A percentile compares a stretch with the other conserved stretches of the same genome.
These are phyloP conservation scores for Tetradesmus obliquus DNA, from an alignment of 139 green algal species.

Conservation along the genomic window DNA sequence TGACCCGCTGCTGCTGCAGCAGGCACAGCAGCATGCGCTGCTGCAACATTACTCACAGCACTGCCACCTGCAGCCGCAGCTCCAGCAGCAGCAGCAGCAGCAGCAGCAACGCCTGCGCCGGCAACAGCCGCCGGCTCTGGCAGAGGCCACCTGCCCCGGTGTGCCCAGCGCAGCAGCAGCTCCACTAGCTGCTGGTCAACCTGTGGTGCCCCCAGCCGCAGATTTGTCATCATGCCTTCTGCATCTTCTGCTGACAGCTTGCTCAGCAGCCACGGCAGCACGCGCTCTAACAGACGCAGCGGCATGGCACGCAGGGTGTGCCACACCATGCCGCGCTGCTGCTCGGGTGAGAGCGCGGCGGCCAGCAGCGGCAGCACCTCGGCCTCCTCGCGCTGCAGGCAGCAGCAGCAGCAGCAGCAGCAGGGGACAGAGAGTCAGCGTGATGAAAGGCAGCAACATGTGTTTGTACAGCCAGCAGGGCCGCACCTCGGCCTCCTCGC, in stretches of 20 bases:
- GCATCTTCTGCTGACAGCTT: constrained; percentile 73
- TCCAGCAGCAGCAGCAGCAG: background rate
- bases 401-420: constrained; percentile 38
- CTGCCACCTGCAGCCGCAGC: background rate
- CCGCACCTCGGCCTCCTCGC: too few relatives aligned
- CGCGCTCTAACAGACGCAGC: constrained; percentile 91
- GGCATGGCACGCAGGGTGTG: constrained; percentile 92
- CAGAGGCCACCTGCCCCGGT: constrained; percentile 55
- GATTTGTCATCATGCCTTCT: constrained; percentile 79
- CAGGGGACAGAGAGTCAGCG: background rate
- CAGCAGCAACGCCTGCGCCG: background rate
- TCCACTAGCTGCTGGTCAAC: constrained; percentile 82
- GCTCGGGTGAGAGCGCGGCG: constrained; percentile 63
- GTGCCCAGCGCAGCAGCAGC: constrained; percentile 88
- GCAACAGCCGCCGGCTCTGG: background rate
- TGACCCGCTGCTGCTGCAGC: background rate
- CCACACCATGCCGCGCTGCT: constrained; percentile 94
- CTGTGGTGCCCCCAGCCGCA: constrained; percentile 67
- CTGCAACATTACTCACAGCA: background rate
- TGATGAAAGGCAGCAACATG: too few relatives aligned
- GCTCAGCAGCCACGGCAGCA: constrained; percentile 92
- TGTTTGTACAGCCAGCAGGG: too few relatives aligned
- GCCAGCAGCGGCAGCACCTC: constrained; percentile 89
- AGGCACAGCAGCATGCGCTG: background rate
- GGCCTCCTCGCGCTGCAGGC: constrained; percentile 73